Base-by-base conservation (phyloP, 2,329 filamentous ascomycete species). In the Cladobotryum protrusum region DNA sequence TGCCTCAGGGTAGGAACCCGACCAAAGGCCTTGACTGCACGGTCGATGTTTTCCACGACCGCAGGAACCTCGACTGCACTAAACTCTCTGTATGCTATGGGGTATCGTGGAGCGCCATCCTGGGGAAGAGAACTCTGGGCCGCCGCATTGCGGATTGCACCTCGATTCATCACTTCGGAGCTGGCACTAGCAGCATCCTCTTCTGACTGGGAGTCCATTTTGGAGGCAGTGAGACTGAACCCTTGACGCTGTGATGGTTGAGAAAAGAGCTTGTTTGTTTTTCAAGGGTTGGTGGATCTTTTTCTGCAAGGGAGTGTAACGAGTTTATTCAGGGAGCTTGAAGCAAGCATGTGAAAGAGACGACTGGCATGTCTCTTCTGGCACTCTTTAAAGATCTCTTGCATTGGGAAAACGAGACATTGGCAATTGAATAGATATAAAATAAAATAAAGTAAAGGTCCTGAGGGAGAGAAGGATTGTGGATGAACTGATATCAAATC, bases 51-150 rank as follows among this genome's bases (percentile, higher is more conserved):
- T 55, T 72, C 61, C 32, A 74, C 70, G 11, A 72, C 61, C 36
- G 71, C 71, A 15, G 71, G 71, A 1, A 74, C 61, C 54, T 74
- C 71, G 15, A 74, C 71, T 6, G 71, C 72, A 3, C 65, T 63
- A 4, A 74, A 57, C 4, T 57, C 50, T 13, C 69, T 63, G 5
- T 57, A 55, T 9, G 69, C 63, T 7, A 74, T 64, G 20, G 54
- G 47, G 51, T 67, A 72, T 49, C 59, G 61, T 4, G 68, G 67
- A 13, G 68, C 68, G 32, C 52, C 50, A 12, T 61, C 56, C 3
- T 56, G 33, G 17, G 50, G 43, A 17, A 48, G 20, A 12, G 19
- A 55, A 36, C 35, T 50, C 34, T 43, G 42, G 40, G 43, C 39
- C 17, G 29, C 4, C 39, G 37, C 18, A 32, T 44, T 39, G n/a